Percentiles rank a stretch among this genome's conserved stretches.
Evolutionary conservation across 2,329 filamentous ascomycete species (phyloP).

Genomic region (Sarocladium oryzae): DNA sequence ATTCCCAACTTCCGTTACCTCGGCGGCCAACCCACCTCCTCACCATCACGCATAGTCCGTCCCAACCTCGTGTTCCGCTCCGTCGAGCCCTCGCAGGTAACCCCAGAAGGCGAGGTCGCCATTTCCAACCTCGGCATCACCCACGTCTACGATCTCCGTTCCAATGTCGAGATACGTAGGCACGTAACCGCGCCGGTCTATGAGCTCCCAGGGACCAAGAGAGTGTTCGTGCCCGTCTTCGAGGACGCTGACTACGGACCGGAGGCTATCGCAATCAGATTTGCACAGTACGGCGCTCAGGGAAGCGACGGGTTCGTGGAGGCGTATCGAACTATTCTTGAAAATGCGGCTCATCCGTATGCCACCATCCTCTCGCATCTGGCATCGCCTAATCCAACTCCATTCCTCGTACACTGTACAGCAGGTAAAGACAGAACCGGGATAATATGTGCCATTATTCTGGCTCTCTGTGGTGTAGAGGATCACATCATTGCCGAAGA

Average conservation of each 20-base stretch:
- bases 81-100: constrained; percentile 57
- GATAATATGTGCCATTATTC: constrained; percentile 58
- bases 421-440: constrained; percentile 75
- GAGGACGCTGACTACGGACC: constrained; percentile 53
- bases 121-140: constrained; percentile 53
- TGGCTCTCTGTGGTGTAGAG: constrained; percentile 56
- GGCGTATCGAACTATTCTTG: constrained; percentile 58
- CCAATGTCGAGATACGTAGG: constrained; percentile 49
- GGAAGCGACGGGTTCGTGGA: constrained; percentile 52
- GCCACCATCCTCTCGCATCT: constrained; percentile 43
- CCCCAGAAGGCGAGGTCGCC: constrained; percentile 42
- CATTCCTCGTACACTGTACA: constrained; percentile 65
- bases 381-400: constrained; percentile 26
- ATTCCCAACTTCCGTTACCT: constrained; percentile 64
- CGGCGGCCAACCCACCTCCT: constrained; percentile 48
- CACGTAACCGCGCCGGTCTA: constrained; percentile 20
- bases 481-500: constrained; percentile 57
- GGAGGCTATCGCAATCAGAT: constrained; percentile 44
- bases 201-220: constrained; percentile 30
- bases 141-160: constrained; percentile 63
- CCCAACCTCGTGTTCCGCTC: constrained; percentile 58
- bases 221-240: constrained; percentile 62
- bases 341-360: constrained; percentile 45
- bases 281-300: constrained; percentile 48
- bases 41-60: constrained; percentile 39